Percentiles rank a stretch among this genome's conserved stretches.
These are phyloP conservation scores for Laetiporus sulphureus DNA, from an alignment of 1,284 basidiomycete species.

Conservation along the genomic window DNA sequence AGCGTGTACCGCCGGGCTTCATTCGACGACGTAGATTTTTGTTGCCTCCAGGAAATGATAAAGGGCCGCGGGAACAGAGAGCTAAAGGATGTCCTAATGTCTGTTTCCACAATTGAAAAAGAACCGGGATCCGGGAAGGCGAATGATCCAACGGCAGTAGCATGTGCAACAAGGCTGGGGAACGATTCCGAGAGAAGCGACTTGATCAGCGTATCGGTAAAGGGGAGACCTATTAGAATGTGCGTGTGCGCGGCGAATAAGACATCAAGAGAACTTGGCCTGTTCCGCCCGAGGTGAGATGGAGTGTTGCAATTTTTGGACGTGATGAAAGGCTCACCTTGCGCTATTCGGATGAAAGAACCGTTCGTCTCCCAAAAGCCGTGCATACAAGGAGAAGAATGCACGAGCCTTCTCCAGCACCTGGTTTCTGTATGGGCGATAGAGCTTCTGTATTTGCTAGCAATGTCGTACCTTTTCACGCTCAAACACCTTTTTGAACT, in stretches of 20 bases:
- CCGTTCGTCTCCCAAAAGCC: conserved; percentile 41
- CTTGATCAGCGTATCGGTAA: conserved; percentile 54
- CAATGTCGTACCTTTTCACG: conserved; percentile 48
- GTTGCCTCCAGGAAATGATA: conserved; percentile 3
- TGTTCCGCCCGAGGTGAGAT: conserved; percentile 20
- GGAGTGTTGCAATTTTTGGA: too few species aligned
- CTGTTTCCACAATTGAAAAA: conserved; percentile 13
- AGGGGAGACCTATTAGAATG: conserved; percentile 49
- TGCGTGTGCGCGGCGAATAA: conserved; percentile 62
- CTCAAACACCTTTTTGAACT: conserved; percentile 48
- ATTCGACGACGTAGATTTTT: conserved; percentile 9
- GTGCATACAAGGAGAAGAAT: conserved; percentile 49
- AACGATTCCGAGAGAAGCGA: conserved; percentile 48
- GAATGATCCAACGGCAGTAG: conserved; percentile 38
- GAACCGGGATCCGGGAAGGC: conserved; percentile 22
- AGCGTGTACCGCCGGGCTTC: conserved; percentile 28
- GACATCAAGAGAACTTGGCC: conserved; percentile 56
- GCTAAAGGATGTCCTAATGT: conserved; percentile 15
- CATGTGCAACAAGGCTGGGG: conserved; percentile 48
- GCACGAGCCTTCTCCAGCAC: conserved; percentile 52
- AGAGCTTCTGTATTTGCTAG: neutral
- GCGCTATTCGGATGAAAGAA: conserved; percentile 50
- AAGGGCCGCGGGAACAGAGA: conserved; percentile 17
- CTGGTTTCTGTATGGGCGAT: too few species aligned
- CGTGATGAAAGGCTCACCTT: conserved; percentile 9